Evolutionary conservation across 208 protist genomes (phyloP), one percentile per base, ranked within the genome.

Genomic region (Crithidia thermophila): DNA sequence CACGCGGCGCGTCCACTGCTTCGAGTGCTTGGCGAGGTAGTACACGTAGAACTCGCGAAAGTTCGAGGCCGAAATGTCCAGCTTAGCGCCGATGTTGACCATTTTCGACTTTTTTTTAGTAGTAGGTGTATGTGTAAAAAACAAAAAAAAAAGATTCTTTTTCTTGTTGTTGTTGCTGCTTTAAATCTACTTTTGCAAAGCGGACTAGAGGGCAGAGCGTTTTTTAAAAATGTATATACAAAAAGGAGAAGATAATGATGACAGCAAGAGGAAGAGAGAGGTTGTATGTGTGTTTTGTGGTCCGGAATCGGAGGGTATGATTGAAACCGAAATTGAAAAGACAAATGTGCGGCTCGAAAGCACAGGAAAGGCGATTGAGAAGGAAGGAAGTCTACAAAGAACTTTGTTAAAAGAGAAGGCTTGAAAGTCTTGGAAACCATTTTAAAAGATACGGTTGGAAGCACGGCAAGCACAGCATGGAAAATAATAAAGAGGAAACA

Each of bases 21-120:
- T 77, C 20, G 76, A 77, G 82, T 91, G 82, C 65, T 86, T 80
- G 0, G 79, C 62, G 33, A 85, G 21, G 70, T 88, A 91, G 66
- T 76, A 84, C 30, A 84, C 55, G 77, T 87, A 77, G 43, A 78
- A 91, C 77, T 91, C 85, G 49, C 69, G 75, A 67, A 72, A 75
- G 76, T 75, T 86, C 47, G 56, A 73, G 18, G 78, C 61, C 16
- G 53, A 70, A 4, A 91, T 55, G 28, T 88, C 53, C 16, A 88
- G 33, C 56, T 78, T 85, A 20, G 72, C 52, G 69, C 47, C 63
- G 42, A 91, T 80, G 55, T 78, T 65, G 36, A 84, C 80, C 85
- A 91, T 91, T n/a, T 11, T 74, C 43, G 21, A 34, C 36, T 52
- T 33, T 37, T 28, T 69, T 7, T 69, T 33, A 21, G 63, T 53